Evolutionary conservation across 1,284 basidiomycete genomes (phyloP), one percentile per base, ranked within the genome.

Genomic region (Coniferiporia weirii): DNA sequence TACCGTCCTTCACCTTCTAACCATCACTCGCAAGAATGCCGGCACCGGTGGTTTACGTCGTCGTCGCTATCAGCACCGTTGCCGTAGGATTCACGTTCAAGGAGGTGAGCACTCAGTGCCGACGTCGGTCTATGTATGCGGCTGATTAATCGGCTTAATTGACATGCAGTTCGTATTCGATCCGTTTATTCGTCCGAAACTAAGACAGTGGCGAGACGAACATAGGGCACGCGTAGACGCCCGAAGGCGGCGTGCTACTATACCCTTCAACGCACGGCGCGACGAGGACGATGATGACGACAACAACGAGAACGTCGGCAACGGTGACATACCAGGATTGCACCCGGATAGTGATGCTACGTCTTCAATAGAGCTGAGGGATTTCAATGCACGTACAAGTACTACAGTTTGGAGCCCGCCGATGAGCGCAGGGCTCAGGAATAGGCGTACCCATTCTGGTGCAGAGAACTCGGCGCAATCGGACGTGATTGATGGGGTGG

Each of bases 51-150:
- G 59, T 60, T 17, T 60, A 60, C 38, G 40, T 60, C 32, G 47
- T 60, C 19, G 52, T 48, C 10, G 43, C 40, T 10, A 36, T 60
- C n/a, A 54, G 53, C 47, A 53, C 22, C 13, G 49, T 52, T 19
- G 59, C 54, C 1, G 54, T 52, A 22, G 59, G 53, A 34, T 50
- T 51, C 22, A 48, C 54, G 36, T 56, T 60, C 27, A 60, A 60
- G 27, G 47, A 60, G 47, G 59, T 60, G 44, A 56, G 59, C 27
- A 35, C 44, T 4, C 19, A 45, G 38, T 15, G 38, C 38, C 38
- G 38, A 19, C 17, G 44, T 20, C 51, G n/a, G 17, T 32, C 32
- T 12, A 22, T 40, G 40, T 38, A 52, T 52, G 51, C 51, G 12
- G 4, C 45, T 19, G 35, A 46, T 52, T 9, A 52, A 12, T 15